These are phyloP conservation scores for Mycosarcoma maydis DNA, from an alignment of 1,284 basidiomycete species.

Conservation along the genomic window DNA sequence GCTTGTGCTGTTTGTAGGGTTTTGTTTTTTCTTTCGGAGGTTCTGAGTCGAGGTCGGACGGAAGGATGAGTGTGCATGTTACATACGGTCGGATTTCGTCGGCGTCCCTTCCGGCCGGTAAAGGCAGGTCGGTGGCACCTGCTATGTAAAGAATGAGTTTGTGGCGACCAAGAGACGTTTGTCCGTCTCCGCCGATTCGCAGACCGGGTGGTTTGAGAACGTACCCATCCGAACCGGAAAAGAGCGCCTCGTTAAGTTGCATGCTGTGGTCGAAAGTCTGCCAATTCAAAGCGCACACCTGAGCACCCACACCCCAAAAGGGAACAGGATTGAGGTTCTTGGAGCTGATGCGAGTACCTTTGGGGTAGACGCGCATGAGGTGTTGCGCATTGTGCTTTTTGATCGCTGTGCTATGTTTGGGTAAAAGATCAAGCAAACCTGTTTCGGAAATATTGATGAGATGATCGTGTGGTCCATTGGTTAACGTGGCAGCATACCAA, in stretches of 20 bases:
- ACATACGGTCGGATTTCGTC: conserved; percentile 60
- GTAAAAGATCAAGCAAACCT: conserved; percentile 69
- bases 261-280: conserved; percentile 68
- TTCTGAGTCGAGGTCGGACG: conserved; percentile 24
- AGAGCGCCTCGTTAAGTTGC: conserved; percentile 75
- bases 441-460: conserved; percentile 74
- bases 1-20: conserved; percentile 54
- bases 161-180: conserved; percentile 35
- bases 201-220: conserved; percentile 71
- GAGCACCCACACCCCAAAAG: conserved; percentile 73
- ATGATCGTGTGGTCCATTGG: conserved; percentile 67
- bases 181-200: conserved; percentile 46
- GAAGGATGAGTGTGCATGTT: conserved; percentile 57
- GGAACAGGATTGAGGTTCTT: conserved; percentile 56
- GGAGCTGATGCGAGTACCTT: conserved; percentile 71
- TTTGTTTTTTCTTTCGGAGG: conserved; percentile 55
- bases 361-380: conserved; percentile 73
- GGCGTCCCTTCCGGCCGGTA: conserved; percentile 44
- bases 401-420: conserved; percentile 55
- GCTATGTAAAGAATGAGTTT: conserved; percentile 51
- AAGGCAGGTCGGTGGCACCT: conserved; percentile 53
- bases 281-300: conserved; percentile 76
- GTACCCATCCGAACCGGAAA: conserved; percentile 73
- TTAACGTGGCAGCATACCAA: conserved; percentile 52
- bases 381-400: conserved; percentile 69